A percentile compares a stretch with the other conserved stretches of the same genome.
Evolutionary conservation across 2,329 filamentous ascomycete species (phyloP).

Genomic region (Colletotrichum horii): DNA sequence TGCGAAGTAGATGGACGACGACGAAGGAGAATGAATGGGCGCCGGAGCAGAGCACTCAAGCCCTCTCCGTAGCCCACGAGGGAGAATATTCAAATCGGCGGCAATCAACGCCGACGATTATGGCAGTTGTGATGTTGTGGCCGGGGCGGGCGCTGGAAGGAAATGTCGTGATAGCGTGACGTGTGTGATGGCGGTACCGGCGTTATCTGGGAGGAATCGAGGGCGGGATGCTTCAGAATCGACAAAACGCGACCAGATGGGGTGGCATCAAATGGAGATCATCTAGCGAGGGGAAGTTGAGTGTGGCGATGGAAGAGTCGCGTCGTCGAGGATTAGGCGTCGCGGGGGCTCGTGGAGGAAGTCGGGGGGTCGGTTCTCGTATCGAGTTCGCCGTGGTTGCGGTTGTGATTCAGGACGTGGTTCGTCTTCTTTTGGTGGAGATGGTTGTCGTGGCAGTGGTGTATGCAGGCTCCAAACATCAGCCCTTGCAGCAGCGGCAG

Average conservation of each 20-base stretch:
- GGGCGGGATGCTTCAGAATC: background rate
- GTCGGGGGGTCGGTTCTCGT: background rate
- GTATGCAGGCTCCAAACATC: constrained; percentile 15
- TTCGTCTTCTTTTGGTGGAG: background rate
- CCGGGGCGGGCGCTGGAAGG: background rate
- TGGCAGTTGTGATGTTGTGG: background rate
- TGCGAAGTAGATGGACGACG: background rate
- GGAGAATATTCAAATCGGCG: background rate
- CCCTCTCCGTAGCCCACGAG: constrained; percentile 27
- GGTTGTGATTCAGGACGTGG: constrained; percentile 1
- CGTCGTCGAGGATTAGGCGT: background rate
- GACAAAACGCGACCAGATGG: constrained; percentile 7
- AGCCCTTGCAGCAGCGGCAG: constrained; percentile 21
- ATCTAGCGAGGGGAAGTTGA: background rate
- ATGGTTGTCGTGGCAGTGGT: constrained; percentile 5
- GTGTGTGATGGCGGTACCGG: constrained; percentile 4
- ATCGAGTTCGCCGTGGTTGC: background rate
- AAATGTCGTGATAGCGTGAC: constrained; percentile 20
- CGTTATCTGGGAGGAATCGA: background rate
- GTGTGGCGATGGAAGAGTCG: constrained; percentile 1
- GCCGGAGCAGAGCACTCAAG: constrained; percentile 28
- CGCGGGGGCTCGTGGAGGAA: background rate
- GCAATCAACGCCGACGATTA: constrained; percentile 13
- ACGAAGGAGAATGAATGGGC: constrained; percentile 17
- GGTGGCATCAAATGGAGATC: background rate